Conservation (phyloP, 345 rosid genomes). For the Rhodamnia rubescens region DNA sequence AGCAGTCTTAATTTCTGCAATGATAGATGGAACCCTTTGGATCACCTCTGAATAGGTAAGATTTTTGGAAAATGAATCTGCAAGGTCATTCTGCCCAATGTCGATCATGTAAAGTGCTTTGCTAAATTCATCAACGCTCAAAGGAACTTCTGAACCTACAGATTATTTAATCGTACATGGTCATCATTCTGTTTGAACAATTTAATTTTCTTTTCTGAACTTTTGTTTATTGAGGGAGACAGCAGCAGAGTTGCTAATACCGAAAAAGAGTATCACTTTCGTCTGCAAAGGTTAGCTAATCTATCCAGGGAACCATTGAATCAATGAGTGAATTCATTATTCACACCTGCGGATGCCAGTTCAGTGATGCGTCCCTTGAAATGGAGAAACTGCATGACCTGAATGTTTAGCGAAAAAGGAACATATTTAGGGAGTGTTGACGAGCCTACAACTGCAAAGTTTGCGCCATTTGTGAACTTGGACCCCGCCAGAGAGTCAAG, state of each 20-base stretch:
- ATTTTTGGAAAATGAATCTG: slow-evolving; percentile 57
- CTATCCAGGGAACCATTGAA: background rate
- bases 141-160: slow-evolving; percentile 27
- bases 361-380: slow-evolving; percentile 61
- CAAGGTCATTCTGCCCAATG: slow-evolving; percentile 79
- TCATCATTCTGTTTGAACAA: background rate
- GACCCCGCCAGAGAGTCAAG: slow-evolving; percentile 59
- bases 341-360: slow-evolving; percentile 34
- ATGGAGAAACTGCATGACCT: slow-evolving; percentile 75
- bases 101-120: slow-evolving; percentile 77
- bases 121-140: slow-evolving; percentile 38
- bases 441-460: slow-evolving; percentile 72
- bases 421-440: slow-evolving; percentile 69
- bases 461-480: slow-evolving; percentile 56
- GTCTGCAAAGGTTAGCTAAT: background rate
- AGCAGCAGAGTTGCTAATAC: background rate
- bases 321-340: background rate
- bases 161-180: background rate
- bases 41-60: slow-evolving; percentile 34
- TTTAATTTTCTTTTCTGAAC: background rate
- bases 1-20: slow-evolving; percentile 48
- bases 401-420: slow-evolving; percentile 67
- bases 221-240: background rate
- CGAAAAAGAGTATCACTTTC: background rate
- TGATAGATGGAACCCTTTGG: slow-evolving; percentile 38